Percentiles rank a stretch among this genome's conserved stretches.
phyloP scores from a whole-genome alignment of 495 filamentous ascomycete species.

The Penicillium dipodomyicola region DNA sequence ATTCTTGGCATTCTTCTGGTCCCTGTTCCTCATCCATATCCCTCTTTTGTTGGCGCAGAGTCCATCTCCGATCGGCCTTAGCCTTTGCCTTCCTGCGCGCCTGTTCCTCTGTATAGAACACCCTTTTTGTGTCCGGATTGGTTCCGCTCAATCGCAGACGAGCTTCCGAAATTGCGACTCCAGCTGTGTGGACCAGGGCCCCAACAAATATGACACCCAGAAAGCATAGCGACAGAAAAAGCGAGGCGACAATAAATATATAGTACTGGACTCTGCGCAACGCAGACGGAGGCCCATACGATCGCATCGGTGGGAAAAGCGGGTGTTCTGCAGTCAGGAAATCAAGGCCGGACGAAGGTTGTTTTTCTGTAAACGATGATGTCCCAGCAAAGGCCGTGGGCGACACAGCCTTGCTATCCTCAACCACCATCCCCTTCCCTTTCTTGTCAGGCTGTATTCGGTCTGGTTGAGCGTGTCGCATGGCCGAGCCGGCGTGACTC shows the following conservation, averaged over 20 bases:
- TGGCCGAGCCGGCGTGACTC: conserved; percentile 7
- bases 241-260: conserved; percentile 61
- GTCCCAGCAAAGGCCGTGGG: background rate
- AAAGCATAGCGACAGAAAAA: conserved; percentile 73
- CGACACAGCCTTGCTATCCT: background rate
- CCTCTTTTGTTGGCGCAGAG: conserved; percentile 41
- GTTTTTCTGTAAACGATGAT: conserved; percentile 1
- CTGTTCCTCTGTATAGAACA: conserved; percentile 71
- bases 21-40: conserved; percentile 38
- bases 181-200: conserved; percentile 61
- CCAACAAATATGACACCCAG: conserved; percentile 73
- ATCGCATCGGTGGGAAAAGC: conserved; percentile 81
- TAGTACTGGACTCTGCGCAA: conserved; percentile 62
- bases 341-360: background rate
- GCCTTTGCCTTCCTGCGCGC: conserved; percentile 50
- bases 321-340: conserved; percentile 52
- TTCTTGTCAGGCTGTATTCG: background rate
- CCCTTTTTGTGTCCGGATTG: conserved; percentile 57
- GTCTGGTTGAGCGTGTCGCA: background rate
- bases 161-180: conserved; percentile 42
- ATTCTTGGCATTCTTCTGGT: conserved; percentile 60
- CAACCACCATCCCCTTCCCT: background rate
- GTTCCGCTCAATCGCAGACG: conserved; percentile 50
- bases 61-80: conserved; percentile 61
- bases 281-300: conserved; percentile 72